Evolutionary conservation across 139 green algal species (phyloP).

Genomic region (Chlorella sp.): DNA sequence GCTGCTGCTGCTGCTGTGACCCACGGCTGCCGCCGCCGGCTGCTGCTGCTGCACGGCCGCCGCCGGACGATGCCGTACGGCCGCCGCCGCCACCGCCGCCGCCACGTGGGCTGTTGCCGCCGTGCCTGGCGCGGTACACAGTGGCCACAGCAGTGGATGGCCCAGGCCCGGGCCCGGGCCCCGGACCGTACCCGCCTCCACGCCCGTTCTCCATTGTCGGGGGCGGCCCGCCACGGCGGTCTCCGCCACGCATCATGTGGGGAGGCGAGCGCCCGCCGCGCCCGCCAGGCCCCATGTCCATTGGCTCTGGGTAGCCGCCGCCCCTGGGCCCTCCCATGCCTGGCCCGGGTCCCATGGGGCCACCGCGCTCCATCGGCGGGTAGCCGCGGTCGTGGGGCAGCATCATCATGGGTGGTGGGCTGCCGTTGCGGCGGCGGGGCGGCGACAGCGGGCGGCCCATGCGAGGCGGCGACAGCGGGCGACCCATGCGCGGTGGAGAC

Average conservation of each 20-base stretch:
- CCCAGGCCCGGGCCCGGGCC: neutral
- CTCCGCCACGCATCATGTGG: neutral
- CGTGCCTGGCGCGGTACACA: neutral
- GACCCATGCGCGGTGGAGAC: neutral
- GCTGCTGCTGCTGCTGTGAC: no score
- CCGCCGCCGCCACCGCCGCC: neutral
- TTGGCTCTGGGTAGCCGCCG: neutral
- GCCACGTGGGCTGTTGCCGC: neutral
- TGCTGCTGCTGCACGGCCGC: neutral
- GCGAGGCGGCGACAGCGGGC: neutral
- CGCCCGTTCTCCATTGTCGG: neutral
- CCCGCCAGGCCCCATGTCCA: neutral
- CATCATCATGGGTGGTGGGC: neutral
- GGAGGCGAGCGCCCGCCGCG: neutral
- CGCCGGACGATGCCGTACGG: neutral
- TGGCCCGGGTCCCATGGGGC: neutral
- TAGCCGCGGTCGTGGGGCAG: neutral
- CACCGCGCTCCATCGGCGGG: neutral
- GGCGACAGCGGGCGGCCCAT: conserved; percentile 14
- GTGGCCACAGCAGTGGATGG: neutral
- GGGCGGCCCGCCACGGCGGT: neutral
- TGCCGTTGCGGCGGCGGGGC: neutral
- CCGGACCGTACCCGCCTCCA: neutral
- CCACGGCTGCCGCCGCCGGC: neutral
- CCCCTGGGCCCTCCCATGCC: neutral